These are phyloP conservation scores for Ophiostoma himal-ulmi DNA, from an alignment of 2,329 filamentous ascomycete genomes.

Conservation along the genomic window DNA sequence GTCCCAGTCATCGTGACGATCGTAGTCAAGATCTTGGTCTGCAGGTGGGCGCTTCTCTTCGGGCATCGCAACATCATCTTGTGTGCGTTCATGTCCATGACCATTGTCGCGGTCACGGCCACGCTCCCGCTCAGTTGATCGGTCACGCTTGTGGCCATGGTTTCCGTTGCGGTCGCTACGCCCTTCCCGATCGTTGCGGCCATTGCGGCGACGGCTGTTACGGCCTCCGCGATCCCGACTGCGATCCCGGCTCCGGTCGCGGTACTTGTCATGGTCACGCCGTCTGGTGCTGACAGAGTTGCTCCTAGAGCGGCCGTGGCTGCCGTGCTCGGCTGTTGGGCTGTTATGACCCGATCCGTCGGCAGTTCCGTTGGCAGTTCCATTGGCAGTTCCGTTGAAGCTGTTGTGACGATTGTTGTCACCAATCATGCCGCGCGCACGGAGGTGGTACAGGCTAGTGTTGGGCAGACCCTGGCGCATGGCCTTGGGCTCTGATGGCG, in stretches of 20 bases:
- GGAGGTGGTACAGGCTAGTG: constrained; percentile 64
- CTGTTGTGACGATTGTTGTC: constrained; percentile 24
- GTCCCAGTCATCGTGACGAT: constrained; percentile 20
- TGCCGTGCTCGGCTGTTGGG: constrained; percentile 28
- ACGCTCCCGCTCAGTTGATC: background rate
- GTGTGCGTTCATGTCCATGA: constrained; percentile 18
- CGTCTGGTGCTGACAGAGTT: constrained; percentile 38
- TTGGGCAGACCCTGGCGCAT: constrained; percentile 87
- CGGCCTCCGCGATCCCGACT: constrained; percentile 32
- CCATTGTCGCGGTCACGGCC: constrained; percentile 26
- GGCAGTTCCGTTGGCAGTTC: background rate
- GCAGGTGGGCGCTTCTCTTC: constrained; percentile 9
- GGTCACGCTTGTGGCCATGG: background rate
- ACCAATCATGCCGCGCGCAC: constrained; percentile 40
- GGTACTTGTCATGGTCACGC: constrained; percentile 36
- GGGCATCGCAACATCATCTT: background rate
- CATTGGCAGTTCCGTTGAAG: background rate
- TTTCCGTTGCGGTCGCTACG: constrained; percentile 3
- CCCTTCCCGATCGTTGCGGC: constrained; percentile 27
- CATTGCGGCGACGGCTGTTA: constrained; percentile 30
- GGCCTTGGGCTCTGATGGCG: constrained; percentile 87
- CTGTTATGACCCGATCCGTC: constrained; percentile 21
- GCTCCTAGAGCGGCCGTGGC: constrained; percentile 42
- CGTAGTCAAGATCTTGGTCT: constrained; percentile 21
- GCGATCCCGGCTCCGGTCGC: constrained; percentile 30